Base-by-base conservation (phyloP, 202 grass and related monocot genomes). In the Saccharum hybrid region DNA sequence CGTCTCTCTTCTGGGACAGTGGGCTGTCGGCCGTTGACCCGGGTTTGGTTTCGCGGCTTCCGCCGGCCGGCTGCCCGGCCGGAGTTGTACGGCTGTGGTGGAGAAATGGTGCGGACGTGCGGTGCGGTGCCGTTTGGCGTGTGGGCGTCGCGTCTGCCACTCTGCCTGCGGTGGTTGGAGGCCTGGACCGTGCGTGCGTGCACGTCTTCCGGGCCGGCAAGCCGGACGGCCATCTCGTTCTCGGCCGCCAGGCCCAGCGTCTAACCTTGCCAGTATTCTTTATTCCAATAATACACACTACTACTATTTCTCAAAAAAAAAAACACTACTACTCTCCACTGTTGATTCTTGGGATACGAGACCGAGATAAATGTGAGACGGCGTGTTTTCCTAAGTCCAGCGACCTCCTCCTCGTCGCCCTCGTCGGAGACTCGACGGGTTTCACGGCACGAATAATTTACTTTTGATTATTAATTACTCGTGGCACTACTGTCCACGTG, bases 1-100 rank as follows among this genome's bases (percentile, higher is more conserved):
- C 10, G 6, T n/a, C 9, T 26, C 21, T 59, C 11, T 77, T 45
- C 43, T 73, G 11, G 74, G 73, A 26, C 56, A 72, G 43, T 72
- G 85, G 33, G 66, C 73, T 72, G 80, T 88, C 79, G 80, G 67
- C 86, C 43, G 79, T 82, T 77, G 79, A 72, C 86, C 63, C 43
- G 41, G 59, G 31, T 16, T 79, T 10, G 3, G 56, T 45, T 73
- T 33, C 23, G 13, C 69, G 42, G 46, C 71, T 11, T 28, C 7
- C 42, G 48, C 43, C 19, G 18, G 28, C n/a, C n/a, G n/a, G n/a
- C n/a, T n/a, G n/a, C n/a, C n/a, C n/a, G n/a, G n/a, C 40, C 65
- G 75, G 67, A 23, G 64, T 15, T 8, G 36, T 28, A 10, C n/a
- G 0, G 11, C 14, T 10, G 30, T 10, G 77, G 23, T 51, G 28